Base-by-base conservation (phyloP, 805 yeast species). In the Lipomyces sp. region DNA sequence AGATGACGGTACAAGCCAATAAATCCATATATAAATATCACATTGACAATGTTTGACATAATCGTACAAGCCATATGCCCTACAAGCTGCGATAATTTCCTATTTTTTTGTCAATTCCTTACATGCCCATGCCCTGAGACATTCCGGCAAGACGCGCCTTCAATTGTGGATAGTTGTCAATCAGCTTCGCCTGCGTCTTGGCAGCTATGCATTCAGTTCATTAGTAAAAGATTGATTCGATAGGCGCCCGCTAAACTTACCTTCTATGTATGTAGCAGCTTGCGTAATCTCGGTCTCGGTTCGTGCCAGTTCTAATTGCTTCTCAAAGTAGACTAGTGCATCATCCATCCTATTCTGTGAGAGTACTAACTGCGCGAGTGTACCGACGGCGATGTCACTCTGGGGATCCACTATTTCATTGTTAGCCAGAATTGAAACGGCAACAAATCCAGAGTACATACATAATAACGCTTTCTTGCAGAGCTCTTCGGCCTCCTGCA, bases 181-280 rank as follows among this genome's bases (percentile, higher is more conserved):
- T 66, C 57, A 95, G 86, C 75, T 88, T 86, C 75, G 87, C 80
- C 83, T 95, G 71, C 10, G 59, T 62, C 29, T 60, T 35, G 15
- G 63, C 67, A 4, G 70, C 70, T 53, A 42, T 33, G 50, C 56
- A 3, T 39, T 57, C 45, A 50, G 55, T 34, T 56, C 64, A 42
- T 48, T 60, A 33, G 30, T n/a, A n/a, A 11, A n/a, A 51, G 24
- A 7, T 13, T n/a, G 33, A n/a, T 24, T 33, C 37, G n/a, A 30
- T 10, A 24, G 32, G 54, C 7, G 4, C 3, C 39, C 34, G 30
- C 6, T 29, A n/a, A 51, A 51, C 57, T 32, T 87, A 70, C 98
- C 97, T 80, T 92, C 97, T 67, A 94, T 93, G 74, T 90, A 90
- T 24, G 95, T 88, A 69, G 92, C 87, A 64, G 97, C 95, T 81